Base-by-base conservation (phyloP, 2,329 filamentous ascomycete species). In the Colletotrichum sp. region DNA sequence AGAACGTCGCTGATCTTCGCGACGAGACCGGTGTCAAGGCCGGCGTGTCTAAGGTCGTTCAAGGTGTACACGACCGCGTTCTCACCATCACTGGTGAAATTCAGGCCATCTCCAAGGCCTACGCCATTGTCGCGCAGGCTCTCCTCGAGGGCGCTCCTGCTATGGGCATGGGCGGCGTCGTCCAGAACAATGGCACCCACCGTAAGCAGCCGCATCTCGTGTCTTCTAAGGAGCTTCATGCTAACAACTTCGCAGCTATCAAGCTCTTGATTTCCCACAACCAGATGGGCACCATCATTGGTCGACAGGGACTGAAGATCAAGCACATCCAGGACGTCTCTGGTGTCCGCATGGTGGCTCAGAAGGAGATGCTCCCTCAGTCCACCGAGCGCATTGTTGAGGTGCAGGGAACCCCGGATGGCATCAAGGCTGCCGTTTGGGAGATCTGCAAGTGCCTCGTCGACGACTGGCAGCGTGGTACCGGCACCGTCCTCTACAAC, bases 201-300 rank as follows among this genome's bases (percentile, higher is more conserved):
- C 95, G 97, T 99, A 94, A 87, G 95, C 30, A 13, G 16, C 9
- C 39, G 24, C 55, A 15, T 2, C n/a, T 60, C 5, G 6, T 59
- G 62, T n/a, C 5, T 32, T 63, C 15, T 24, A 15, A 21, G 44
- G 44, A n/a, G 26, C 30, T 12, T 30, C 5, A 24, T n/a, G 21
- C 75, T 85, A 79, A 84, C 75, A 15, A 8, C 32, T 21, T 55
- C 77, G 26, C 80, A 99, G 97, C 97, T 77, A 95, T 99, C 85
- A 98, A 98, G 84, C 93, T 99, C 36, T 94, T 99, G 84, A 99
- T 99, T 86, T 99, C 97, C 39, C 96, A 99, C 89, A 99, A 99
- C 86, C 97, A 99, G 88, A 99, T 99, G 97, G 97, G 97, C 78
- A 99, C 97, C 82, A 98, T 99, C 88, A 99, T 99, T 83, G 97